Evolutionary conservation across 805 yeast genomes (phyloP), one percentile per base, ranked within the genome.

Genomic region (Helenozyma rhizophorensis): DNA sequence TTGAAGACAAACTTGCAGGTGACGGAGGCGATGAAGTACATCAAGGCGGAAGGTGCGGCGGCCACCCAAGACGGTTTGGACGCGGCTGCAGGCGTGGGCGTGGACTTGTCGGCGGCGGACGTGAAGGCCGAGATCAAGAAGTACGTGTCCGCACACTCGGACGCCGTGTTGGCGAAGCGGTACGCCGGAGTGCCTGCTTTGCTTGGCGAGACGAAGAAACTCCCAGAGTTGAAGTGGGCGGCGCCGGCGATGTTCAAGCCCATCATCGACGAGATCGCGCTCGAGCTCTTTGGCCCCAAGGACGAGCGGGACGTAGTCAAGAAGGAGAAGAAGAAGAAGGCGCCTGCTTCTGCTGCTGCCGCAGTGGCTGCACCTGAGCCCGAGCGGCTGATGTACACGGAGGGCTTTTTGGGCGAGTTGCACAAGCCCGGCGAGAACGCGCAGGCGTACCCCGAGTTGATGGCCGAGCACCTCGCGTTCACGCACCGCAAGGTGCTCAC

Each of bases 381-480:
- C 6, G 54, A 56, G 42, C 53, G 94, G 64, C 76, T 88, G 30
- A 93, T 93, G 96, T 93, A 89, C 56, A 68, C 78, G 12, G 97
- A 93, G 60, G 99, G 99, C 7, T 93, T 93, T 68, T 68, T 93
- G 39, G 97, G 97, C 28, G 95, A 85, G 40, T 70, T 93, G 50
- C 98, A 93, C 62, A 84, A 84, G 58, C 88, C 96, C 16, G 97
- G 97, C 48, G 96, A 81, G 57, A 90, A 90, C 58, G 89, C 90
- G 23, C 99, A 93, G 67, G 82, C 75, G 45, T 81, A 71, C 59
- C 93, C 95, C 22, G 95, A 87, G 53, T 69, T 86, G 38, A 80
- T 86, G 83, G 70, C 70, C 43, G 82, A 77, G 45, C 98, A 93
- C 58, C 68, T 87, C 49, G 76, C 72, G 36, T 77, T 76, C 44